Base-by-base conservation (phyloP, 1,284 basidiomycete genomes). In the Puccinia triticina region DNA sequence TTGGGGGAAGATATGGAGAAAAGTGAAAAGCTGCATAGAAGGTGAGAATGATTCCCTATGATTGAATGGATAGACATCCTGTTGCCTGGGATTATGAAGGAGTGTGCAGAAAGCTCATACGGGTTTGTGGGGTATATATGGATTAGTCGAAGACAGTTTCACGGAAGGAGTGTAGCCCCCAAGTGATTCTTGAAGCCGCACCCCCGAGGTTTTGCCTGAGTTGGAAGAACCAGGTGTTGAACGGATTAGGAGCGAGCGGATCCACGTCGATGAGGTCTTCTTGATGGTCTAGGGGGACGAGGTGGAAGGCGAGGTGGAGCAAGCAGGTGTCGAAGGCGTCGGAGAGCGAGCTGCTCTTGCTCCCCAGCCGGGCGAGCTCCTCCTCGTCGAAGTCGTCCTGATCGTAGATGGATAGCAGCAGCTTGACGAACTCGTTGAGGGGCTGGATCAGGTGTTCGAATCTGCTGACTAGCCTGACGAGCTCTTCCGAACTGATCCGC, bases 231-330 rank as follows among this genome's bases (percentile, higher is more conserved):
- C 34, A 37, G 8, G 64, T 21, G 18, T 40, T 4, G 37, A 66
- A 66, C 16, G 2, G 64, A 66, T 66, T 66, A 43, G 34, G 64
- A 5, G 32, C 26, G 59, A 10, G 3, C 14, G 59, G 26, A 23
- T 32, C 18, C 5, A 11, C 37, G 7, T 40, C 5, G n/a, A 29
- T 12, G 3, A 12, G 59, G 11, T 5, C 2, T n/a, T n/a, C n/a
- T 26, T 32, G 26, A 29, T n/a, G n/a, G n/a, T 66, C 64, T 23
- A 40, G 0, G 23, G 64, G 64, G 18, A 66, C 64, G 64, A 66
- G 64, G n/a, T 40, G 23, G 64, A 66, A 66, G 34, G 64, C 64
- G 16, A 66, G 34, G 37, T 8, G 64, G 37, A 66, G 64, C 23
- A 66, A n/a, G 21, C 37, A 32, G 21, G 21, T 21, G 18, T 66